Percentiles rank a stretch among this genome's conserved stretches.
Evolutionary conservation across 176 grass and related monocot genomes (phyloP).

Genomic region (Saccharum officinarum): DNA sequence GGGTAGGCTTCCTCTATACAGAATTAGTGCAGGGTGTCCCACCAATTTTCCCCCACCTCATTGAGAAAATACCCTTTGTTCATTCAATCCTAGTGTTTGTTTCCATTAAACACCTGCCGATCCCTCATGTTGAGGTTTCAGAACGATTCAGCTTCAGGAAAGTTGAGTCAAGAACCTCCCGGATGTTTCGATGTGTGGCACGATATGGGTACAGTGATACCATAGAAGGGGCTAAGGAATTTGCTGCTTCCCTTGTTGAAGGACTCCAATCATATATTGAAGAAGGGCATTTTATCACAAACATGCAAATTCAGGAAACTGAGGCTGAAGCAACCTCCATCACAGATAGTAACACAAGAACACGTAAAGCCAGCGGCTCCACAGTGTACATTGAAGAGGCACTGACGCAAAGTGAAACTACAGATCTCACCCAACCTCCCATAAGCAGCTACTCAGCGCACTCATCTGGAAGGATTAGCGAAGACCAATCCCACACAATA

Average conservation of each 20-base stretch:
- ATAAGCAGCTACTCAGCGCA: not conserved
- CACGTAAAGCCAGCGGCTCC: not conserved
- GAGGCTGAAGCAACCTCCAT: conserved; percentile 2
- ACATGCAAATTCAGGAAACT: not conserved
- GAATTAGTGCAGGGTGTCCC: conserved; percentile 60
- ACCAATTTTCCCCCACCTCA: conserved; percentile 55
- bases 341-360: not conserved
- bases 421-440: not conserved
- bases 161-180: not conserved
- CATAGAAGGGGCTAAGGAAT: conserved; percentile 35
- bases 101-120: conserved; percentile 51
- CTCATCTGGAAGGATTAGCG: not conserved
- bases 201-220: conserved; percentile 56
- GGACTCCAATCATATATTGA: conserved; percentile 26
- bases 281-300: conserved; percentile 22
- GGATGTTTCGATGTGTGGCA: conserved; percentile 50
- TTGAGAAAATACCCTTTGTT: conserved; percentile 46
- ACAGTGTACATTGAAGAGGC: conserved; percentile 18
- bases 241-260: conserved; percentile 29
- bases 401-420: not conserved
- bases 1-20: conserved; percentile 49
- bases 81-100: conserved; percentile 56
- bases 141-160: conserved; percentile 57
- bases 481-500: not conserved
- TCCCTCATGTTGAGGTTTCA: conserved; percentile 32